Evolutionary conservation across 305 asterid genomes (phyloP).

Genomic region (Andrographis paniculata): DNA sequence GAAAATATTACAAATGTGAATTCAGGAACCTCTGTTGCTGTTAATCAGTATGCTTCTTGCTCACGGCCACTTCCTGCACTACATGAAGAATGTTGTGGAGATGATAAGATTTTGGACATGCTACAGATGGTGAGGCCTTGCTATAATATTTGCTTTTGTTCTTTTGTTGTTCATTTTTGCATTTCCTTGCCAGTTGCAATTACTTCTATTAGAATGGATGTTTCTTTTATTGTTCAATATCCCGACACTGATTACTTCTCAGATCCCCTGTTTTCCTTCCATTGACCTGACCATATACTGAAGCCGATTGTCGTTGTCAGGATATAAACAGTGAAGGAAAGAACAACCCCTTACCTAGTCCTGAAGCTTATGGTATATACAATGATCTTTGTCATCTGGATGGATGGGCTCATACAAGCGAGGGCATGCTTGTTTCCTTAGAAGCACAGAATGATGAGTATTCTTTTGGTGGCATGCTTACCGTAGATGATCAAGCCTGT

Average conservation of each 20-base stretch:
- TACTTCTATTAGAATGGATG: too few species aligned
- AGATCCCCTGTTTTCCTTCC: neutral
- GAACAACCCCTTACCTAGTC: constrained; percentile 5
- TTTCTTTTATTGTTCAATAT: neutral
- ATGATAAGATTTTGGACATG: constrained; percentile 14
- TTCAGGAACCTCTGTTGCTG: constrained; percentile 18
- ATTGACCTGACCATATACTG: constrained; percentile 2
- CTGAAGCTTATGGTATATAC: constrained; percentile 33
- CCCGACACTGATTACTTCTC: neutral
- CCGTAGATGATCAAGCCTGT: constrained; percentile 8
- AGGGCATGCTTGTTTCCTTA: constrained; percentile 17
- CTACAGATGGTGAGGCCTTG: constrained; percentile 30
- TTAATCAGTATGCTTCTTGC: constrained; percentile 13
- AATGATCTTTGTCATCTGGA: constrained; percentile 34
- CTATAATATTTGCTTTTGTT: neutral
- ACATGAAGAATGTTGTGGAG: constrained; percentile 18
- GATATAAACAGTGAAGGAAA: constrained; percentile 19
- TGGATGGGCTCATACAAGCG: constrained; percentile 22
- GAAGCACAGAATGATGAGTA: constrained; percentile 16
- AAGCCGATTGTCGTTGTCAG: constrained; percentile 17
- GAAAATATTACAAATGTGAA: constrained; percentile 13
- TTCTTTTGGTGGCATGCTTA: neutral
- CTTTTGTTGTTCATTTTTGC: neutral
- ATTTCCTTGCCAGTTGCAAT: neutral
- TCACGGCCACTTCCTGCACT: constrained; percentile 19